Evolutionary conservation across 805 yeast genomes (phyloP).

Genomic region (Teunomyces gatunensis): DNA sequence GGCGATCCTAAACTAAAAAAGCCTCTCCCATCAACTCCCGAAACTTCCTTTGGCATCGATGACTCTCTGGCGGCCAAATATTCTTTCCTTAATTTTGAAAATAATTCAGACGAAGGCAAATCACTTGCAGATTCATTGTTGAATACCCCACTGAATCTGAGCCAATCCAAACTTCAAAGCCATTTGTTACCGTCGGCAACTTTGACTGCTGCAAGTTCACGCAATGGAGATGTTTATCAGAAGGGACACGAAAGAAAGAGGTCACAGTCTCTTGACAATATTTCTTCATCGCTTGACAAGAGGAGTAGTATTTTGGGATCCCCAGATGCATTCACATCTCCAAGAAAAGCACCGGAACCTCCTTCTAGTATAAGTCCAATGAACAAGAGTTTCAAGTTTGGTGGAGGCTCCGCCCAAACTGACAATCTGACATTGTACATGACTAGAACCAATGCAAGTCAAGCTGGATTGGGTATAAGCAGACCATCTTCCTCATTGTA

Average conservation of each 20-base stretch:
- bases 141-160: background rate
- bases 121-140: conserved; percentile 10
- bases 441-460: conserved; percentile 23
- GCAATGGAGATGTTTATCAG: background rate
- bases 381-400: conserved; percentile 31
- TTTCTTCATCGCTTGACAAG: conserved; percentile 11
- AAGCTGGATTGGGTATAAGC: conserved; percentile 20
- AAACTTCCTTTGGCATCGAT: background rate
- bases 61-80: background rate
- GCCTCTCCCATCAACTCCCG: background rate
- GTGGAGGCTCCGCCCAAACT: conserved; percentile 17
- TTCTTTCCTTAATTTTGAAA: conserved; percentile 6
- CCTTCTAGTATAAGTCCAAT: conserved; percentile 42
- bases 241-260: conserved; percentile 44
- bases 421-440: conserved; percentile 13
- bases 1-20: background rate
- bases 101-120: conserved; percentile 16
- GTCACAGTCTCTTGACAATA: conserved; percentile 51
- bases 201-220: conserved; percentile 4
- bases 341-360: conserved; percentile 73
- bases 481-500: conserved; percentile 55
- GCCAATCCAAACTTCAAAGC: background rate
- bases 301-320: conserved; percentile 16
- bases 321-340: conserved; percentile 50
- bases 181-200: conserved; percentile 9